A percentile compares a stretch with the other conserved stretches of the same genome.
Conservation (phyloP, 345 rosid species). For the Rubroshorea leprosula region DNA sequence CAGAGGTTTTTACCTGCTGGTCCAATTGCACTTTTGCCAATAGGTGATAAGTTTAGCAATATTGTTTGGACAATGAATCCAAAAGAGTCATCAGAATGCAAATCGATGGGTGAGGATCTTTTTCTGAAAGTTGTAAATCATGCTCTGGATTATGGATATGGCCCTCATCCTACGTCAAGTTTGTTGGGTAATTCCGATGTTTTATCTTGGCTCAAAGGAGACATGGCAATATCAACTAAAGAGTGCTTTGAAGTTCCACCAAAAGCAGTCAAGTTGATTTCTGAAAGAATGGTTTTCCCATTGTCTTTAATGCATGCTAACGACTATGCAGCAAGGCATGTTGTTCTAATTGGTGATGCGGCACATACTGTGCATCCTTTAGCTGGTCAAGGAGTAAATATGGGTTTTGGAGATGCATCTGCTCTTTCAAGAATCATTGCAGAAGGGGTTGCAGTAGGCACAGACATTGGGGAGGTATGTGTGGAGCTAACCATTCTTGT, state of each 20-base stretch:
- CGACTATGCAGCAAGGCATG: conserved; percentile 55
- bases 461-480: conserved; percentile 80
- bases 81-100: conserved; percentile 51
- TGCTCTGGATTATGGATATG: conserved; percentile 80
- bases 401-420: conserved; percentile 85
- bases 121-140: conserved; percentile 71
- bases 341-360: conserved; percentile 83
- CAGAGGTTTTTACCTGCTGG: conserved; percentile 92
- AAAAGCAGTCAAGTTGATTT: conserved; percentile 62
- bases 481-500: conserved; percentile 6
- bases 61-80: conserved; percentile 96
- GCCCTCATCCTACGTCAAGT: conserved; percentile 67
- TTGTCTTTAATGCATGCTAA: conserved; percentile 77
- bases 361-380: conserved; percentile 95
- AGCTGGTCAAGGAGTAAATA: conserved; percentile 96
- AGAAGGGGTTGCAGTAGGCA: conserved; percentile 76
- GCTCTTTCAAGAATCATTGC: conserved; percentile 65
- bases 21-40: conserved; percentile 83
- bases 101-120: conserved; percentile 69
- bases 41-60: conserved; percentile 85
- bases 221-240: conserved; percentile 31
- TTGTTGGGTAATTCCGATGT: conserved; percentile 23
- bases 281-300: conserved; percentile 82
- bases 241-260: conserved; percentile 80
- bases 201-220: conserved; percentile 60